Base-by-base conservation (phyloP, 208 protist genomes). In the Phytomonas francai region DNA sequence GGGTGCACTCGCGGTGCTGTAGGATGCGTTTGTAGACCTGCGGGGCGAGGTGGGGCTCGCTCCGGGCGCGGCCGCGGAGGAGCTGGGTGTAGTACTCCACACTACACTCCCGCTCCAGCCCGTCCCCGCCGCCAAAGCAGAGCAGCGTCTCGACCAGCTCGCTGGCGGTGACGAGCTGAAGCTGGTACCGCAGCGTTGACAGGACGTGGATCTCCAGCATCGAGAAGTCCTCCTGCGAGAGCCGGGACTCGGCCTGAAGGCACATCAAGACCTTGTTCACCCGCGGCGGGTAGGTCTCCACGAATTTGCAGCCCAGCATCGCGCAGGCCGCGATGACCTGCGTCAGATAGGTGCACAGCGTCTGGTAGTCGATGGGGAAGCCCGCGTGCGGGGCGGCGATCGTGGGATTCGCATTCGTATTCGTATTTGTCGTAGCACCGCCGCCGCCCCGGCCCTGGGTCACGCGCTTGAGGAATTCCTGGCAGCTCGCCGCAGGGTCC, bases 301-400 rank as follows among this genome's bases (percentile, higher is more conserved):
- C 74, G n/a, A 81, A 80, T 68, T 93, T 93, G 71, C 84, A 88
- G 30, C 78, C 79, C 58, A 93, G 74, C 84, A 93, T 89, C 33
- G 73, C 76, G 68, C 88, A 94, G 29, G 82, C 78, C 33, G 77
- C 73, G 59, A 94, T 84, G 54, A 91, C 83, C n/a, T 85, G 79
- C 32, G 79, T 88, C 39, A 94, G 82, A 64, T 85, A 88, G 51
- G 69, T 77, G n/a, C 71, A 72, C 58, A 80, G 72, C n/a, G 73
- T 70, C 7, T 71, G 59, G 30, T 63, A 59, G 32, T 73, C 67
- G 64, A 80, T 67, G 28, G 67, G 65, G 56, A 49, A 45, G 57
- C 65, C 68, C 49, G 59, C 49, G 36, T 63, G 30, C 19, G 29
- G n/a, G n/a, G 14, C 42, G 68, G 32, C 28, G 64, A 33, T 31